phyloP scores from a whole-genome alignment of 2,329 filamentous ascomycete genomes.

The Colletotrichum liriopes region DNA sequence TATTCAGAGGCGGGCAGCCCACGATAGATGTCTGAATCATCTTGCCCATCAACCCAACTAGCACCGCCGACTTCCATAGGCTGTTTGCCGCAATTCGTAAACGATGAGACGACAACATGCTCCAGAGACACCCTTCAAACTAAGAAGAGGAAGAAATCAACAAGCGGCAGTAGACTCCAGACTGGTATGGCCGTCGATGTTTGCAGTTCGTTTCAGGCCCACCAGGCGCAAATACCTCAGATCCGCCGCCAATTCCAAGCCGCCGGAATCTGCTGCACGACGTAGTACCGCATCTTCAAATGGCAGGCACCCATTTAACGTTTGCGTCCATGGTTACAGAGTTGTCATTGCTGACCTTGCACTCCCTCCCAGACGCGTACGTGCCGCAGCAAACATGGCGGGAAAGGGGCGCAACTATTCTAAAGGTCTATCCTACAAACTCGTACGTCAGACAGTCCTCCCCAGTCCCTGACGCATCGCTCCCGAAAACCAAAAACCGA shows the following conservation, averaged over 20 bases:
- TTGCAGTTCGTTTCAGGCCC: constrained; percentile 5
- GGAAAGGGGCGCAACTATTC: constrained; percentile 3
- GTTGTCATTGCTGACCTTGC: constrained; percentile 27
- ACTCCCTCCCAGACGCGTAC: neutral
- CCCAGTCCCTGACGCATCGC: neutral
- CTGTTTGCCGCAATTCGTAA: neutral
- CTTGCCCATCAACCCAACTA: neutral
- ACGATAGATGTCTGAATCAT: neutral
- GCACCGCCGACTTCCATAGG: neutral
- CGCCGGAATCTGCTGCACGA: constrained; percentile 3
- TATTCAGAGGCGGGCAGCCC: neutral
- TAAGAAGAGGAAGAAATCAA: neutral
- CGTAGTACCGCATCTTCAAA: constrained; percentile 2
- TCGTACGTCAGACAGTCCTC: neutral
- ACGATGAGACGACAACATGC: neutral
- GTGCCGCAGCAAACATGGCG: constrained; percentile 28
- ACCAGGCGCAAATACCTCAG: neutral
- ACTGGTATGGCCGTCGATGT: neutral
- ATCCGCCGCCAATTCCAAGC: neutral
- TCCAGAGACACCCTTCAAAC: neutral
- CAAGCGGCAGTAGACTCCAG: neutral
- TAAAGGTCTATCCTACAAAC: constrained; percentile 24
- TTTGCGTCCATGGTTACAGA: neutral
- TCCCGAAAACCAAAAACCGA: neutral
- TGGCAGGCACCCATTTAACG: neutral